Evolutionary conservation across 129 eudicot genomes (phyloP), one percentile per base, ranked within the genome.

Genomic region (Glebionis coronaria): DNA sequence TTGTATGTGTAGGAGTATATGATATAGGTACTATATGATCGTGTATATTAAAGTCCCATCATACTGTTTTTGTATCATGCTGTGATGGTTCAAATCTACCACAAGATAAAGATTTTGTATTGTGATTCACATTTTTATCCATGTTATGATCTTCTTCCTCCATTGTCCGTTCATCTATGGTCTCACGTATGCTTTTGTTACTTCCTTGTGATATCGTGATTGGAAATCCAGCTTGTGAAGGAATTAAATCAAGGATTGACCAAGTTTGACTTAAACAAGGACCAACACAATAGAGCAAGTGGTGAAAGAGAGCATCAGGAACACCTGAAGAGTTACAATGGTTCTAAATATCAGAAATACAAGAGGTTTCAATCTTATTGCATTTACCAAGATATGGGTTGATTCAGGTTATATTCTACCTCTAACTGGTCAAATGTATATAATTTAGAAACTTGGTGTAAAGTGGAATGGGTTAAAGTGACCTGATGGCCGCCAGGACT

Each of bases 271-370:
- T 61, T 18, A 81, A 53, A 54, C 85, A 79, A 90, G 95, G 77
- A 84, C 38, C 47, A 84, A 80, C 78, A 87, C 85, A 31, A 74
- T 65, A 60, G 20, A 86, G 84, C 73, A 89, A 77, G 65, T 89
- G 96, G 80, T 85, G 96, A 77, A 89, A 89, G 12, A 89, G 85
- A 64, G 83, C 87, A 77, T 86, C 96, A 12, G 96, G 76, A 85
- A 89, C 2, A 84, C 85, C 96, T 89, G 85, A 51, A 68, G 23
- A 71, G 68, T 47, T 61, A 55, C 44, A 29, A 64, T 46, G 9
- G 29, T 53, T 56, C 28, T 27, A 53, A 27, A 4, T 25, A 54
- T 71, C 56, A 78, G 68, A 64, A 73, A 57, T 47, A 13, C 25
- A 1, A 63, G 50, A 25, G 38, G 29, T 42, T 40, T 1, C 9